Evolutionary conservation across 73 alveolate species (phyloP).

Genomic region (Blepharisma japonicum): DNA sequence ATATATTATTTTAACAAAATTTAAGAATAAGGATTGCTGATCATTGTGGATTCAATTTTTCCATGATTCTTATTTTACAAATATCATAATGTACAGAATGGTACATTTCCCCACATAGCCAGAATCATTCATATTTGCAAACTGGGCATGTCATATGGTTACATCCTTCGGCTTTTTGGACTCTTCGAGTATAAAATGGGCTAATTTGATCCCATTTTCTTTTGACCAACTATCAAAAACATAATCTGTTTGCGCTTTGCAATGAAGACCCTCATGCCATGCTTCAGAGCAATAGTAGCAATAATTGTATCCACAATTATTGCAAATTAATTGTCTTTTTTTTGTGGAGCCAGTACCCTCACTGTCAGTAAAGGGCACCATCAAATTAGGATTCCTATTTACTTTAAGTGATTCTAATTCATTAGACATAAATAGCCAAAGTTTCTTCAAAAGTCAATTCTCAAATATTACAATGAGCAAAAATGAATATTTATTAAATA

Average conservation of each 20-base stretch:
- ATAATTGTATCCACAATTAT: not conserved
- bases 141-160: not conserved
- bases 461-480: too few relatives aligned
- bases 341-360: not conserved
- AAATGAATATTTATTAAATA: too few relatives aligned
- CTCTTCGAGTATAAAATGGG: not conserved
- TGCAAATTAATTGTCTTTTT: not conserved
- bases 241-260: not conserved
- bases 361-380: too few relatives aligned
- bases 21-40: too few relatives aligned
- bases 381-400: too few relatives aligned
- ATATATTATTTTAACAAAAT: too few relatives aligned
- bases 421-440: too few relatives aligned
- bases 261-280: not conserved
- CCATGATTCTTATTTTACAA: too few relatives aligned
- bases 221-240: not conserved
- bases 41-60: too few relatives aligned
- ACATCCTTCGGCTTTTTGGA: conserved; percentile 18
- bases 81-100: too few relatives aligned
- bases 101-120: conserved; percentile 28
- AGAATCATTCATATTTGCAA: not conserved
- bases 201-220: not conserved
- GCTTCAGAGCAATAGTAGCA: not conserved
- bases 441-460: too few relatives aligned
- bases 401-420: too few relatives aligned